Base-by-base conservation (phyloP, 2,329 filamentous ascomycete genomes). In the Colletotrichum cereale region DNA sequence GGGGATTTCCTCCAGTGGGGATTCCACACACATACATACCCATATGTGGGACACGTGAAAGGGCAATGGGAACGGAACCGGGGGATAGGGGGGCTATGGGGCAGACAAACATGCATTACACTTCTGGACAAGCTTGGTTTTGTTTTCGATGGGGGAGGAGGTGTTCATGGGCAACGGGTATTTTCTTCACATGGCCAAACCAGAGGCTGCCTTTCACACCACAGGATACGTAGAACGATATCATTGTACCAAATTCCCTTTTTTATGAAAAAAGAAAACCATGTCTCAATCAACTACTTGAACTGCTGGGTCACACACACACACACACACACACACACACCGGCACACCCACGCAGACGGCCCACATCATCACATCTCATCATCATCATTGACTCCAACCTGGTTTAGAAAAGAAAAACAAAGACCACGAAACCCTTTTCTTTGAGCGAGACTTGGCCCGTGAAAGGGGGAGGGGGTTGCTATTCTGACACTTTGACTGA, bases 141-240 rank as follows among this genome's bases (percentile, higher is more conserved):
- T 62, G 8, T 34, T 47, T 7, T 40, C 24, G 21, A 42, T 31
- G 26, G 38, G 44, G 42, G n/a, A n/a, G n/a, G 31, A 47, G 58
- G 58, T 62, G 58, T 62, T 62, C 24, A 47, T 48, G 16, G 58
- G 21, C 31, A 36, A 62, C 21, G 52, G n/a, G 53, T 44, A 50
- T 47, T 47, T 5, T 26, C 34, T 50, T 62, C 16, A 34, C 58
- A 55, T 24, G 40, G 66, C 70, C 66, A 65, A 61, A 70, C 53
- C 58, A 63, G 58, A 67, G 67, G 62, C 57, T 64, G 6, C 36
- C 57, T 53, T 47, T 29, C 57, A 62, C 56, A 62, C 21, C 58
- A 68, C 36, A 55, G 55, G 66, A 61, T 62, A 60, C 66, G 70
- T 66, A 71, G 70, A 72, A 66, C 70, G 66, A 52, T 40, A 66